phyloP scores from a whole-genome alignment of 108 stramenopile species.

The Nitzschia palea region DNA sequence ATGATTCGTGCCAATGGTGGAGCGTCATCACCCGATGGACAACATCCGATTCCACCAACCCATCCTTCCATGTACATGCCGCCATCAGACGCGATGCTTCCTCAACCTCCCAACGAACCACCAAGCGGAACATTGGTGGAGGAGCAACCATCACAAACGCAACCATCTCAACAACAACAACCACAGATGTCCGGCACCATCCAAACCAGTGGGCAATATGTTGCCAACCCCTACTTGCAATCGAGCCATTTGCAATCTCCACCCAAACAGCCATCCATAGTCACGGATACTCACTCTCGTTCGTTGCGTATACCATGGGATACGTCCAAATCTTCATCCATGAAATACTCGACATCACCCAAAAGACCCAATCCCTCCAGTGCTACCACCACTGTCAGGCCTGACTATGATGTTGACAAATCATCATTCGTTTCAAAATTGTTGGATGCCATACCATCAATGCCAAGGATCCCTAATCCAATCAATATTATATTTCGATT shows the following conservation, averaged over 20 bases:
- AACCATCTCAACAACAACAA: too few relatives aligned
- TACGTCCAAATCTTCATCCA: not conserved
- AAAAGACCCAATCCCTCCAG: not conserved
- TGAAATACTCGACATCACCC: not conserved
- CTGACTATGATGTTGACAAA: constrained; percentile 24
- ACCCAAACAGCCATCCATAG: not conserved
- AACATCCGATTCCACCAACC: not conserved
- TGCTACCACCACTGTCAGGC: not conserved
- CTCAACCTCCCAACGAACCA: too few relatives aligned
- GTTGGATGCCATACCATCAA: not conserved
- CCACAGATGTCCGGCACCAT: not conserved
- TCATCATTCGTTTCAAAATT: constrained; percentile 1
- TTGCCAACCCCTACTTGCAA: constrained; percentile 4
- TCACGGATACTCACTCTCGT: constrained; percentile 6
- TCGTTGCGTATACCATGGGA: constrained; percentile 23
- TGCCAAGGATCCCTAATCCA: constrained; percentile 8
- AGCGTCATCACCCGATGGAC: constrained; percentile 22
- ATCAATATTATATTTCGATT: constrained; percentile 26
- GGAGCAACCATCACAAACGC: too few relatives aligned
- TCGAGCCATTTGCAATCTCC: not conserved
- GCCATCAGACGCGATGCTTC: too few relatives aligned
- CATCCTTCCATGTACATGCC: not conserved
- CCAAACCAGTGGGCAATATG: not conserved
- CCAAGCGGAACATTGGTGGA: too few relatives aligned
- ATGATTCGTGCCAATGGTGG: constrained; percentile 38